A percentile compares a stretch with the other conserved stretches of the same genome.
Evolutionary conservation across 345 rosid species (phyloP).

Genomic region (Lepidium africanum): DNA sequence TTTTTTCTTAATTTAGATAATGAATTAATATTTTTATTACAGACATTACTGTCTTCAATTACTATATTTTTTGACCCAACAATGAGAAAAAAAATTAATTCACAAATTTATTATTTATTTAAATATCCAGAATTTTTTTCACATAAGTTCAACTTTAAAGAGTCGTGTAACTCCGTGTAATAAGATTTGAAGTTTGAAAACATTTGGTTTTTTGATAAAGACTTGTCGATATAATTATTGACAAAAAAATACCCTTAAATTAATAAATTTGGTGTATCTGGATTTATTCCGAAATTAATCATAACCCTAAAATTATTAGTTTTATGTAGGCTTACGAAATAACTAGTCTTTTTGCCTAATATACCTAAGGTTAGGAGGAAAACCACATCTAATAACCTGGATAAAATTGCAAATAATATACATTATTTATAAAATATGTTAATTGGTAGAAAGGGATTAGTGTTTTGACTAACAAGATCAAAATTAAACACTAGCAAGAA

Average conservation of each 20-base stretch:
- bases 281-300: background rate
- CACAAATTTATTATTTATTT: no score
- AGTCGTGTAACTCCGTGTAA: no score
- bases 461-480: slow-evolving; percentile 22
- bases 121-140: no score
- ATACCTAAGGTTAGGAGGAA: slow-evolving; percentile 22
- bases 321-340: background rate
- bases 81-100: no score
- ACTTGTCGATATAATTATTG: no score
- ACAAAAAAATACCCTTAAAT: background rate
- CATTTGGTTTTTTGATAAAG: no score
- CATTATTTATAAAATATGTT: background rate
- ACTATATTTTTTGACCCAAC: no score
- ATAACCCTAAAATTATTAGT: background rate
- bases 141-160: no score
- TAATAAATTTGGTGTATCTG: background rate
- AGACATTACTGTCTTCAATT: no score
- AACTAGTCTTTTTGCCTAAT: slow-evolving; percentile 23
- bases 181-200: no score
- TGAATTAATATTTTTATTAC: background rate
- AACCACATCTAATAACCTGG: slow-evolving; percentile 12
- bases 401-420: background rate
- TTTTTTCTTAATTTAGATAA: background rate
- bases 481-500: background rate
- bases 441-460: slow-evolving; percentile 24